Evolutionary conservation across 1,139 yeast species (phyloP), one percentile per base, ranked within the genome.

Genomic region (Entelexis paramagnoliae): DNA sequence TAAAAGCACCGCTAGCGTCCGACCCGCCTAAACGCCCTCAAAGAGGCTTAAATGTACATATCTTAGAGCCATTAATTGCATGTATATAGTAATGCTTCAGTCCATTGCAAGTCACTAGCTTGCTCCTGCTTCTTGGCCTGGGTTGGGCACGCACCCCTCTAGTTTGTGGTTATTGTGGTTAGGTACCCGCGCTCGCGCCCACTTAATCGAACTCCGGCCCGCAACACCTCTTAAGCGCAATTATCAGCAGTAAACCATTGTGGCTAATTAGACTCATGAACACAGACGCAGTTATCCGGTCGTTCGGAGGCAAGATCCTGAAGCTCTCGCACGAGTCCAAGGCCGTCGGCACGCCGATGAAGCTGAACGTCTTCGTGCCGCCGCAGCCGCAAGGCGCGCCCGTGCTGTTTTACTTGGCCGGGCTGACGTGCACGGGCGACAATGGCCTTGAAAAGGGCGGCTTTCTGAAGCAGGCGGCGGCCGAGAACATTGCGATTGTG

Each of bases 371-470:
- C 38, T 91, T 79, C 61, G 66, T 91, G 44, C 97, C 97, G 39
- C 73, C 79, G 41, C 72, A 71, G 46, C 55, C 63, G 9, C 57
- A 65, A 1, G 66, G 70, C 46, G 54, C 58, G 5, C 97, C 98
- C 1, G 87, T 85, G 0, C 66, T 91, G 55, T 66, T 84, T 57
- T 91, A 82, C 65, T 75, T 91, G 32, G 83, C 96, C 3, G 98
- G 98, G 1, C 75, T 91, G 60, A 87, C 96, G 1, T 91, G 97
- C 66, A 82, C 95, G 1, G 96, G 96, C 42, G 80, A 86, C 68
- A 91, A 89, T 66, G 95, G 95, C 53, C 74, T 86, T n/a, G 98
- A 91, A 64, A 91, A 91, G 75, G 95, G 96, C 1, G 85, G 80
- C 62, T 78, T 93, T 71, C 91, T 83, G 62, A 78, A 81, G 55